A percentile compares a stretch with the other conserved stretches of the same genome.
These are phyloP conservation scores for Salvia rosmarinus DNA, from an alignment of 257 asterid genomes.

Conservation along the genomic window DNA sequence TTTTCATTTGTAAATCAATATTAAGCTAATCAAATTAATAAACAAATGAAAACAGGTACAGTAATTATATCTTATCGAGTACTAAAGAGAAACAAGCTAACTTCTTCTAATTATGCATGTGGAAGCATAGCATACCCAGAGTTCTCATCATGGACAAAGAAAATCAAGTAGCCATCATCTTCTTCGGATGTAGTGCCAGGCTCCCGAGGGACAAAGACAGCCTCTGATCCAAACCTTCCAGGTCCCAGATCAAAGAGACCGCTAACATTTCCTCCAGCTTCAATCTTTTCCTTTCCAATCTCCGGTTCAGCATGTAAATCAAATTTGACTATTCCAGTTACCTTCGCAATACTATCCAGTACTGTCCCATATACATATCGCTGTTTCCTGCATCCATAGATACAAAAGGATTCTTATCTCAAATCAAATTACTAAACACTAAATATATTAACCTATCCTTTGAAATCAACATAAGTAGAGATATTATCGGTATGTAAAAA, in stretches of 20 bases:
- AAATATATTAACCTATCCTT: too few species aligned
- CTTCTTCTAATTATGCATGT: not conserved
- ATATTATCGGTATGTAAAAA: too few species aligned
- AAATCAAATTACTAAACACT: too few species aligned
- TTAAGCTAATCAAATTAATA: slow-evolving; percentile 1
- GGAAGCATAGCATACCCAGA: slow-evolving; percentile 64
- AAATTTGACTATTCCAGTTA: slow-evolving; percentile 83
- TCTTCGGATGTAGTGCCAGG: slow-evolving; percentile 78
- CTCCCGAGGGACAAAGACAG: slow-evolving; percentile 78
- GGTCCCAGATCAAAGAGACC: slow-evolving; percentile 91
- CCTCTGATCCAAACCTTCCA: slow-evolving; percentile 93
- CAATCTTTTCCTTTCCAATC: slow-evolving; percentile 76
- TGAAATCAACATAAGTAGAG: too few species aligned
- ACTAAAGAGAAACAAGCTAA: not conserved
- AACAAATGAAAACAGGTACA: too few species aligned
- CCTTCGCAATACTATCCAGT: slow-evolving; percentile 80
- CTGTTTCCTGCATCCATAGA: slow-evolving; percentile 68
- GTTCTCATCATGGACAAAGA: slow-evolving; percentile 82
- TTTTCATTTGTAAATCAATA: not conserved
- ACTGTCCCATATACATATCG: slow-evolving; percentile 82
- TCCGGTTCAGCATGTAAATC: slow-evolving; percentile 90
- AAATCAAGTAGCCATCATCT: slow-evolving; percentile 96
- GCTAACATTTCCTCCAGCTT: slow-evolving; percentile 86
- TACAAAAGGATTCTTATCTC: too few species aligned
- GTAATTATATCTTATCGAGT: not conserved